Evolutionary conservation across 768 basidiomycete genomes (phyloP).

Genomic region (Podaxis pistillaris): DNA sequence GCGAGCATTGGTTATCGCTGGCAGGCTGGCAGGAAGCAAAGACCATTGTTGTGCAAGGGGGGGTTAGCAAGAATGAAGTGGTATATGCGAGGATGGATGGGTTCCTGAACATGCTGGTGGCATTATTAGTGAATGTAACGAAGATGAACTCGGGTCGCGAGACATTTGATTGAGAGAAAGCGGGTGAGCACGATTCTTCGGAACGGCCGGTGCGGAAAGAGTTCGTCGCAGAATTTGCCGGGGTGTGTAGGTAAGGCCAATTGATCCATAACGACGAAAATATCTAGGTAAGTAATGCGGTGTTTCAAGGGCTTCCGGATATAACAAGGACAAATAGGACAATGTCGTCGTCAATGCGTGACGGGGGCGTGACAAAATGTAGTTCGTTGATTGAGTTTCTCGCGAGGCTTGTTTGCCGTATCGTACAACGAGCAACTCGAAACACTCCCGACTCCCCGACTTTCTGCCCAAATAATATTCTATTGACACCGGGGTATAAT

Average conservation of each 20-base stretch:
- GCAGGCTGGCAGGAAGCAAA: constrained; percentile 26
- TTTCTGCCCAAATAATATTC: constrained; percentile 15
- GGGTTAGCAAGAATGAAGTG: not conserved
- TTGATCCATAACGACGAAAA: too few relatives aligned
- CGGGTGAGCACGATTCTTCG: too few relatives aligned
- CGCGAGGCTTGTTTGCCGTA: constrained; percentile 26
- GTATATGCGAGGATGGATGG: too few relatives aligned
- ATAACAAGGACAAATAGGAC: constrained; percentile 10
- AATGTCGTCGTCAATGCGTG: constrained; percentile 1
- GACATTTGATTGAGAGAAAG: not conserved
- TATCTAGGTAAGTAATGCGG: not conserved
- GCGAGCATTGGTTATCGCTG: constrained; percentile 43
- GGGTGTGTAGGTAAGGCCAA: too few relatives aligned
- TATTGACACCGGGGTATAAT: constrained; percentile 7
- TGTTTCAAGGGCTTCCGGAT: not conserved
- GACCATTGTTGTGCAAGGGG: constrained; percentile 35
- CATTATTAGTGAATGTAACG: too few relatives aligned
- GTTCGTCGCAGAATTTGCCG: too few relatives aligned
- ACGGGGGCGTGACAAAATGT: constrained; percentile 16
- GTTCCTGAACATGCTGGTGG: too few relatives aligned
- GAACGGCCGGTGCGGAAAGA: too few relatives aligned
- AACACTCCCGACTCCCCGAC: not conserved
- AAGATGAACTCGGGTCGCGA: not conserved
- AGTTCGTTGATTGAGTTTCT: constrained; percentile 24
- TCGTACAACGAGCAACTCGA: constrained; percentile 27